A percentile compares a stretch with the other conserved stretches of the same genome.
Evolutionary conservation across 257 asterid genomes (phyloP).

Genomic region (Capsicum baccatum): DNA sequence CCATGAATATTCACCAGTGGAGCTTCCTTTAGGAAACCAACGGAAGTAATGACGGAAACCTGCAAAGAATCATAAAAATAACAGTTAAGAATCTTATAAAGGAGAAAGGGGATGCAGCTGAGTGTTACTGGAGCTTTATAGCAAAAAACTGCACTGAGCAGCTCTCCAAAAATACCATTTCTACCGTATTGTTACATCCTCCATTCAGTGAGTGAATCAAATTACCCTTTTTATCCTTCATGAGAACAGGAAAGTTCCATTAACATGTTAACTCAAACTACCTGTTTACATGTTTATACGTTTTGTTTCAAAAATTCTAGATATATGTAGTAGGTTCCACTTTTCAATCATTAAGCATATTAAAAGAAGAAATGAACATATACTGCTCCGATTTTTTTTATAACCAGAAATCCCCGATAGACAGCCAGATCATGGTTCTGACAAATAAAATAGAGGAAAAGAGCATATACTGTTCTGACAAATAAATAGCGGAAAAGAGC

Average conservation of each 20-base stretch:
- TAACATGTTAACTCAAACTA: neutral
- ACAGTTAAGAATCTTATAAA: neutral
- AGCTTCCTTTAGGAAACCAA: constrained; percentile 95
- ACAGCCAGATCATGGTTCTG: neutral
- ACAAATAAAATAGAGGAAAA: neutral
- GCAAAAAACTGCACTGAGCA: neutral
- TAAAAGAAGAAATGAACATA: neutral
- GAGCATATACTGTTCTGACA: constrained; percentile 17
- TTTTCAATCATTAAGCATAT: neutral
- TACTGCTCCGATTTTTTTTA: neutral
- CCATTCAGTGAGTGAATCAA: neutral
- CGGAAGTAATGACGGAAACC: constrained; percentile 73
- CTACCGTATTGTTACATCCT: neutral
- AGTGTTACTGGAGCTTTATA: constrained; percentile 1
- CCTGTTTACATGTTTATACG: neutral
- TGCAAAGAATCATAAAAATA: constrained; percentile 44
- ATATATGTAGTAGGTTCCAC: neutral
- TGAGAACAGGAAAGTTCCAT: neutral
- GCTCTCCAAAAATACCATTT: neutral
- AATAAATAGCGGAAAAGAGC: neutral
- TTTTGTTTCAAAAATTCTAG: neutral
- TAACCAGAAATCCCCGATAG: neutral
- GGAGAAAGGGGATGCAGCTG: neutral
- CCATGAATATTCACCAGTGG: constrained; percentile 84
- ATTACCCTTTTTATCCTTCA: neutral